A percentile compares a stretch with the other conserved stretches of the same genome.
phyloP scores from a whole-genome alignment of 2,329 filamentous ascomycete species.

The Colletotrichum trifolii region DNA sequence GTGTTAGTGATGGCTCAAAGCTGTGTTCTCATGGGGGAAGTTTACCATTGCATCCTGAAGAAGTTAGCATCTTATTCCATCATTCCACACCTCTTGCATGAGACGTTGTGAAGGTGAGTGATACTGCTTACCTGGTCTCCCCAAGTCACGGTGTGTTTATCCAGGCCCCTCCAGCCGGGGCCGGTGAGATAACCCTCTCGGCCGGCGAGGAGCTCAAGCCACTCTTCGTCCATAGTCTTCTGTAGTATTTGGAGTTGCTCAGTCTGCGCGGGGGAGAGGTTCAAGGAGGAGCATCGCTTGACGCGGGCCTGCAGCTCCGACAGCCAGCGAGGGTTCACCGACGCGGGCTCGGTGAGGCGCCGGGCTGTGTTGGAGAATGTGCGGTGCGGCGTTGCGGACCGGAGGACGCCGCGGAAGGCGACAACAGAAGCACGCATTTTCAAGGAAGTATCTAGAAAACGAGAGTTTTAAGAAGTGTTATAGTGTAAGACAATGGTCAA shows the following conservation, averaged over 20 bases:
- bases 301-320: slow-evolving; percentile 42
- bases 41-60: slow-evolving; percentile 34
- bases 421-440: slow-evolving; percentile 5
- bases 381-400: background rate
- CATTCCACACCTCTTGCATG: background rate
- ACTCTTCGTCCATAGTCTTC: slow-evolving; percentile 54
- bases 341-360: background rate
- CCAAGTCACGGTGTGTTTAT: slow-evolving; percentile 78
- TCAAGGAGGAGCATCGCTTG: slow-evolving; percentile 17
- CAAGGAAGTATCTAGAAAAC: background rate
- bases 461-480: no score
- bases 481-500: background rate
- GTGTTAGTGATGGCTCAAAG: slow-evolving; percentile 15
- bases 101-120: slow-evolving; percentile 1
- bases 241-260: slow-evolving; percentile 20
- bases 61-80: slow-evolving; percentile 12
- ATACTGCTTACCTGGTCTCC: slow-evolving; percentile 78
- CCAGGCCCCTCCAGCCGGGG: slow-evolving; percentile 67
- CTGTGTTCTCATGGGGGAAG: background rate
- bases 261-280: slow-evolving; percentile 5
- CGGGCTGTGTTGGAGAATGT: slow-evolving; percentile 19
- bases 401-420: slow-evolving; percentile 9
- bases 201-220: slow-evolving; percentile 78
- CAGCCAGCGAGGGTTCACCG: slow-evolving; percentile 43
- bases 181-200: slow-evolving; percentile 80